These are phyloP conservation scores for Scutellaria barbata DNA, from an alignment of 257 asterid genomes.

Conservation along the genomic window DNA sequence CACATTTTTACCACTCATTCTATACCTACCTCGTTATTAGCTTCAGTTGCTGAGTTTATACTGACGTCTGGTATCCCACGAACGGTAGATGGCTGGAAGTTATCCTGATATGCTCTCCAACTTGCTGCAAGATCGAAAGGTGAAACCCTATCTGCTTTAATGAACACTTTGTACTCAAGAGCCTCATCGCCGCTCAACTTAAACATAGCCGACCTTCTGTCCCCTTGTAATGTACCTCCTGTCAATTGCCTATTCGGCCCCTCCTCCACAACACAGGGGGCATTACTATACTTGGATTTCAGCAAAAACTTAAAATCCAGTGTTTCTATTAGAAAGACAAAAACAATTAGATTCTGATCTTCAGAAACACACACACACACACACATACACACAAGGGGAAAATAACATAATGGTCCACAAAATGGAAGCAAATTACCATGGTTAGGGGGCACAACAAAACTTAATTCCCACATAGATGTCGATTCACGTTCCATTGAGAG, in stretches of 20 bases:
- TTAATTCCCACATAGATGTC: conserved; percentile 89
- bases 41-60: conserved; percentile 60
- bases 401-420: conserved; percentile 2
- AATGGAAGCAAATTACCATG: conserved; percentile 52
- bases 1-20: not conserved
- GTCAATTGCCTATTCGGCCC: conserved; percentile 77
- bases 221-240: conserved; percentile 86
- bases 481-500: conserved; percentile 95
- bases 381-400: not conserved
- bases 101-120: conserved; percentile 97
- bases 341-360: conserved; percentile 29
- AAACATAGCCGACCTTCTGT: conserved; percentile 70
- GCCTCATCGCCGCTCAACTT: conserved; percentile 60
- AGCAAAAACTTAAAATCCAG: conserved; percentile 91
- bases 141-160: conserved; percentile 83
- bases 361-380: conserved; percentile 2
- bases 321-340: conserved; percentile 55
- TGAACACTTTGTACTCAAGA: conserved; percentile 79
- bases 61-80: conserved; percentile 95
- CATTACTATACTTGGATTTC: conserved; percentile 67
- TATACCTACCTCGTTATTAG: conserved; percentile 59
- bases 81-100: conserved; percentile 88
- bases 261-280: conserved; percentile 83
- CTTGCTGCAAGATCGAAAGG: conserved; percentile 99
- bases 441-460: conserved; percentile 93